Evolutionary conservation across 202 grass and related monocot species (phyloP), one percentile per base, ranked within the genome.

Genomic region (Schoenoplectus triqueter): DNA sequence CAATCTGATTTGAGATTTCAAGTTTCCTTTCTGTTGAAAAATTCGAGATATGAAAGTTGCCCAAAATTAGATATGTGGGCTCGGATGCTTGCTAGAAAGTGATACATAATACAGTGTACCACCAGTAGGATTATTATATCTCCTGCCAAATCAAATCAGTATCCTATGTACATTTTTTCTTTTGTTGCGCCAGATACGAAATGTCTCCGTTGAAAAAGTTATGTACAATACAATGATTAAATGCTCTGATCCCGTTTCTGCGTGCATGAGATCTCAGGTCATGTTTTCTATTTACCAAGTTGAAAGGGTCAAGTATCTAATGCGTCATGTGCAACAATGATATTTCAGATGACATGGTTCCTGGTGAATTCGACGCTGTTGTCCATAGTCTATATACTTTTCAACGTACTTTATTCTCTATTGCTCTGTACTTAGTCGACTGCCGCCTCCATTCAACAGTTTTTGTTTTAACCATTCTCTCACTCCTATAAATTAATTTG

Each of bases 361-460:
- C 15, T 17, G 9, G 7, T 8, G 18, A 64, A 21, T 31, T 31
- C 31, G 62, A 21, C 7, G 19, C 7, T 7, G 7, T 64, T 21
- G 18, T 21, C 18, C 21, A 63, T 66, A 66, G 64, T 40, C 21
- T 66, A 11, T 48, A 39, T 31, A 31, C 31, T 31, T 31, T 31
- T 31, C 31, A 31, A 31, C 31, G 31, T 31, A 31, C 31, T 60
- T 41, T 60, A 21, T n/a, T 60, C 73, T 21, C 70, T 31, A 11
- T 74, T 74, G 47, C 11, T 45, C 79, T 66, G 79, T 81, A 81
- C 62, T 66, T 81, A 1, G 78, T 66, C 42, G 79, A 82, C 52
- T 66, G 60, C 44, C 0, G 49, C 39, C 18, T 80, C 19, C 10
- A 20, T 10, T 50, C 14, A 44, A 14, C 3, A 48, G 73, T 48